Evolutionary conservation across 305 asterid species (phyloP), one percentile per base, ranked within the genome.

Genomic region (Ajuga reptans): DNA sequence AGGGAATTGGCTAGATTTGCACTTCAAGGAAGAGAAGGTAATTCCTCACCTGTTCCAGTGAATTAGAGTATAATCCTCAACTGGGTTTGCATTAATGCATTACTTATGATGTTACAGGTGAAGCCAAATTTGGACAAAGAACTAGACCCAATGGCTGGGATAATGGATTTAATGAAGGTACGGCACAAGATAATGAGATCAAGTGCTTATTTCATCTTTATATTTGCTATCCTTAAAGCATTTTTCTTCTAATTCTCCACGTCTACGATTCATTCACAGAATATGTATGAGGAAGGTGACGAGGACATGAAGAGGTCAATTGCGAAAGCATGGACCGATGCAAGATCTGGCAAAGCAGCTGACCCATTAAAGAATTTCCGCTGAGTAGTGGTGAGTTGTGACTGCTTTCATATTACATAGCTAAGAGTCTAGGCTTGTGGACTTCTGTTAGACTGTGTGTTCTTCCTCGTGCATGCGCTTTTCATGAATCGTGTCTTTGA

Each of bases 141-240:
- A 36, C 67, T 75, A 55, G 97, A 91, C 77, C 97, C 96, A 9
- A 91, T 91, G 97, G 90, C 95, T 46, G 96, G 97, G 52, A 87
- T 91, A 64, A 91, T 91, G 97, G 96, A 79, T 73, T 58, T 91
- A 81, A 91, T 90, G 97, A 90, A 90, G 97, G 97, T 88, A 80
- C n/a, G 7, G 4, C 6, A 4, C 15, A 8, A 11, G 51, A 33
- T 46, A 6, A 60, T 11, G 0, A 2, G 4, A 49, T 54, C 11
- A 0, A 5, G 1, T 6, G 49, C 64, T 57, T 4, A 11, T 3
- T 24, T 9, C 63, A 51, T 17, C 50, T 29, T n/a, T 29, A 2
- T n/a, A 16, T 33, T 6, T 1, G 31, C 4, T 43, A 6, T 57
- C 41, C 11, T n/a, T 54, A 5, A 7, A 21, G n/a, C 12, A 60